A percentile compares a stretch with the other conserved stretches of the same genome.
phyloP scores from a whole-genome alignment of 345 rosid species.

The Acer saccharum region DNA sequence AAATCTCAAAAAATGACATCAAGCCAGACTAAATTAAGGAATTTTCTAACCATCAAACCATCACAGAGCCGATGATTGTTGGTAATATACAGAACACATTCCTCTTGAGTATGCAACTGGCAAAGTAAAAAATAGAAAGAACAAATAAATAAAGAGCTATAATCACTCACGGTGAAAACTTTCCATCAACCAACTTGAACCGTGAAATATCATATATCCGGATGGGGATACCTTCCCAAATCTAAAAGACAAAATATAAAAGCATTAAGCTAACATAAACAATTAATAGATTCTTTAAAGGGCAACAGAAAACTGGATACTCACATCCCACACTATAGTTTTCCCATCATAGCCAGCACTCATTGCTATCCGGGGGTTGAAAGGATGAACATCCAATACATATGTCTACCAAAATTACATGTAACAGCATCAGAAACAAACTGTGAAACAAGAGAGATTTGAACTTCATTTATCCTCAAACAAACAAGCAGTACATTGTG shows the following conservation, averaged over 20 bases:
- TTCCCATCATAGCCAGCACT: conserved; percentile 99
- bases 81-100: background rate
- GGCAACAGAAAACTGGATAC: conserved; percentile 42
- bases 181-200: conserved; percentile 98
- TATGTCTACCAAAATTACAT: conserved; percentile 66
- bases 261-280: conserved; percentile 20
- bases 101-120: background rate
- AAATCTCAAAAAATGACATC: background rate
- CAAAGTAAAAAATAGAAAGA: background rate
- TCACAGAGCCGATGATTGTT: background rate
- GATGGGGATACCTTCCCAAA: conserved; percentile 98
- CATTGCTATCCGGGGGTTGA: conserved; percentile 98
- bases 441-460: conserved; percentile 10
- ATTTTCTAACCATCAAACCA: background rate
- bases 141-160: background rate
- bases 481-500: background rate
- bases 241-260: conserved; percentile 49
- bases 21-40: background rate
- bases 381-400: conserved; percentile 98
- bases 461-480: conserved; percentile 14
- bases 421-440: conserved; percentile 17
- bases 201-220: conserved; percentile 83
- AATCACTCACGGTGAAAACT: conserved; percentile 92
- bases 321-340: conserved; percentile 98
- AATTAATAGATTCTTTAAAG: conserved; percentile 16